Percentiles rank a stretch among this genome's conserved stretches.
Conservation (phyloP, 2,329 filamentous ascomycete species). For the Fusarium buxicola region DNA sequence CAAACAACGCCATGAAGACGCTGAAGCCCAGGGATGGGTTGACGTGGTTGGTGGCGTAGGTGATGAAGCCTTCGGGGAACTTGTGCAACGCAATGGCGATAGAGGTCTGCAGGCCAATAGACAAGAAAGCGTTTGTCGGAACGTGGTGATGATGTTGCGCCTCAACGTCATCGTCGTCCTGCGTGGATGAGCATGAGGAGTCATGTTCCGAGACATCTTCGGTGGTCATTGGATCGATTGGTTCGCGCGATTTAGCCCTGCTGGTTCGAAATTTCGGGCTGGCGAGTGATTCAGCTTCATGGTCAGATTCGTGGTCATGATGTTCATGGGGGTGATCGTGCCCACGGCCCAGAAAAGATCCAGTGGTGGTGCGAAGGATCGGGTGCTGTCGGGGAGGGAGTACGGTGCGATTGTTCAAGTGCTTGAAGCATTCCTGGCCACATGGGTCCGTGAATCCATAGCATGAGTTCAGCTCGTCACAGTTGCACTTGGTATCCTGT, state of each 20-base stretch:
- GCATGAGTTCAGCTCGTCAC: conserved; percentile 70
- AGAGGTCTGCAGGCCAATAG: conserved; percentile 94
- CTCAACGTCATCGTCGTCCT: conserved; percentile 59
- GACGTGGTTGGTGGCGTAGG: conserved; percentile 96
- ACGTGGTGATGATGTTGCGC: conserved; percentile 90
- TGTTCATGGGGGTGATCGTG: conserved; percentile 44
- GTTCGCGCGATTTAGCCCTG: conserved; percentile 55
- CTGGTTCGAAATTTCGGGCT: conserved; percentile 53
- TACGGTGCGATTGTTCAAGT: conserved; percentile 57
- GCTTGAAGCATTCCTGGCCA: conserved; percentile 74
- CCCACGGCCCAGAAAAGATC: conserved; percentile 47
- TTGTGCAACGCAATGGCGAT: conserved; percentile 97
- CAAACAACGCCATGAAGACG: conserved; percentile 94
- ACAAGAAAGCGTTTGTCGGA: conserved; percentile 90
- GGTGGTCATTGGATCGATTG: conserved; percentile 45
- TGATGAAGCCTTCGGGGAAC: conserved; percentile 88
- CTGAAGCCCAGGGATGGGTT: conserved; percentile 89
- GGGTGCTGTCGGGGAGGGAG: conserved; percentile 51
- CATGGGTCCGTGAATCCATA: conserved; percentile 75
- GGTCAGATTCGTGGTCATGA: conserved; percentile 40
- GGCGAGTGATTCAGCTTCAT: conserved; percentile 42
- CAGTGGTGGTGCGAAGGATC: conserved; percentile 57
- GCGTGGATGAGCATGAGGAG: conserved; percentile 44
- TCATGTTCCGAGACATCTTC: conserved; percentile 40
- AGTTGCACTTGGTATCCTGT: conserved; percentile 72